phyloP scores from a whole-genome alignment of 2,329 filamentous ascomycete species.

The Botrytis aclada region DNA sequence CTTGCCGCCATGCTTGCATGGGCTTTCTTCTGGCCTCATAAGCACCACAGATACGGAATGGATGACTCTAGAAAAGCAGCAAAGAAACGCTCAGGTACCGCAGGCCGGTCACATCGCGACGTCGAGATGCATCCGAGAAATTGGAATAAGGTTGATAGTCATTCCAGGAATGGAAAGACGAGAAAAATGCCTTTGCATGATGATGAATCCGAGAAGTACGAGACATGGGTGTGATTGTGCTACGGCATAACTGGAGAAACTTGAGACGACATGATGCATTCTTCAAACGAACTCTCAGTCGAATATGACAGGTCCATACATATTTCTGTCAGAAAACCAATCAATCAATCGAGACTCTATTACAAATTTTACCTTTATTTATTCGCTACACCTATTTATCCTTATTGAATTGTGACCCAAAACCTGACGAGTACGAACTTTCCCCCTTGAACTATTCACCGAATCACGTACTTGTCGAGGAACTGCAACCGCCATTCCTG shows the following conservation, averaged over 20 bases:
- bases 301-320: not conserved
- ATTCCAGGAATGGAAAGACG: not conserved
- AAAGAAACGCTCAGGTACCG: conserved; percentile 8
- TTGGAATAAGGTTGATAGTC: not conserved
- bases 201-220: not conserved
- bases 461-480: not conserved
- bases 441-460: not conserved
- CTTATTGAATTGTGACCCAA: not conserved
- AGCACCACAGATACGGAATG: not conserved
- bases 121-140: conserved; percentile 14
- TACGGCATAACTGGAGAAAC: not conserved
- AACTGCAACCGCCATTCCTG: not conserved
- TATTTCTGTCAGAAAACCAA: not conserved
- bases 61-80: not conserved
- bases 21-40: conserved; percentile 14
- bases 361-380: not conserved
- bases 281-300: not conserved
- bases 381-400: too few species aligned
- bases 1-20: conserved; percentile 1
- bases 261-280: not conserved
- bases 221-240: not conserved
- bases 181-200: not conserved
- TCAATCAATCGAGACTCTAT: not conserved
- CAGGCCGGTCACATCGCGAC: conserved; percentile 7
- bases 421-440: not conserved